phyloP scores from a whole-genome alignment of 345 rosid species.

The Populus pruinosa region DNA sequence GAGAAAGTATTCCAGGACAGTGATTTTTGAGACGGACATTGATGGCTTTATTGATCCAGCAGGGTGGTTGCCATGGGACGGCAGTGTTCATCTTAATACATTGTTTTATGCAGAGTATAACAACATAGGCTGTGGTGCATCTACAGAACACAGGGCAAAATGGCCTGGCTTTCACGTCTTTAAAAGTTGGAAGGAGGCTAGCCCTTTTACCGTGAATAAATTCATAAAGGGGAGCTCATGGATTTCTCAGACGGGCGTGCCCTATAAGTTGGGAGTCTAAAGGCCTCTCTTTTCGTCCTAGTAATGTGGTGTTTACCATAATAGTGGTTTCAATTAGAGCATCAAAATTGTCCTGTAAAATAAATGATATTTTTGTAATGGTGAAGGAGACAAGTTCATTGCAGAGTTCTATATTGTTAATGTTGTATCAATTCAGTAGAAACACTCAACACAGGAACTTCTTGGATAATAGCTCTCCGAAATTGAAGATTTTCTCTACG shows the following conservation, averaged over 20 bases:
- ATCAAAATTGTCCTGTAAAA: too few relatives aligned
- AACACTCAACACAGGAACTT: too few relatives aligned
- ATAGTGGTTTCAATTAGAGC: too few relatives aligned
- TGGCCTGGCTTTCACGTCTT: conserved; percentile 77
- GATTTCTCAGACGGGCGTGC: conserved; percentile 64
- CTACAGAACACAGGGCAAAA: conserved; percentile 34
- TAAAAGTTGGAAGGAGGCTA: conserved; percentile 30
- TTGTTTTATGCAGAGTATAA: conserved; percentile 58
- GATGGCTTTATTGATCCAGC: conserved; percentile 53
- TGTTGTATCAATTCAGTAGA: too few relatives aligned
- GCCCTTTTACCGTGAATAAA: conserved; percentile 39
- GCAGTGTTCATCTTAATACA: conserved; percentile 49
- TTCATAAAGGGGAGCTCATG: conserved; percentile 61
- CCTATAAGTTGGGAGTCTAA: conserved; percentile 40
- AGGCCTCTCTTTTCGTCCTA: too few relatives aligned
- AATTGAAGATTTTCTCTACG: too few relatives aligned
- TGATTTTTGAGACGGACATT: conserved; percentile 26
- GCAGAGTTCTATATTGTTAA: too few relatives aligned
- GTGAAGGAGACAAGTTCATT: too few relatives aligned
- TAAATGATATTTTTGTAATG: too few relatives aligned
- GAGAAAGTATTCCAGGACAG: conserved; percentile 55
- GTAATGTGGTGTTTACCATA: too few relatives aligned
- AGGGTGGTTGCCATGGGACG: conserved; percentile 63
- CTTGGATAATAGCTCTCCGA: too few relatives aligned
- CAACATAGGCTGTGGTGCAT: conserved; percentile 54